A percentile compares a stretch with the other conserved stretches of the same genome.
These are phyloP conservation scores for Botrytis porri DNA, from an alignment of 2,329 filamentous ascomycete genomes.

Conservation along the genomic window DNA sequence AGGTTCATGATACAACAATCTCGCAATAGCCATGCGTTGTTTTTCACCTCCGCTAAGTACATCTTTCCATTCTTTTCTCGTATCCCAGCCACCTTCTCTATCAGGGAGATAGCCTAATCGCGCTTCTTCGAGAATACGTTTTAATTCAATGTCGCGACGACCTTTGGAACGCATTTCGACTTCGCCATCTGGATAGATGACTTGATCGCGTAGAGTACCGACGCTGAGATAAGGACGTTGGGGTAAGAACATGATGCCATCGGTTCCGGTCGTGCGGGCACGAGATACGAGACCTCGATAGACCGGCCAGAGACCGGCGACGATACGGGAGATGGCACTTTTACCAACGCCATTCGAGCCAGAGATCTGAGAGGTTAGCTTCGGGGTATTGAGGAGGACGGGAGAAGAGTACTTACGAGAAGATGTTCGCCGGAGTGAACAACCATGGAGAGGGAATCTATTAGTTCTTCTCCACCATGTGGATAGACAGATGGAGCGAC, in stretches of 20 bases:
- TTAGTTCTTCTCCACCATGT: conserved; percentile 83
- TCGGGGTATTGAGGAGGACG: background rate
- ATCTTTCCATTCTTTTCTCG: conserved; percentile 97
- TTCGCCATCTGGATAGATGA: conserved; percentile 95
- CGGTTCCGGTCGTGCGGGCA: conserved; percentile 73
- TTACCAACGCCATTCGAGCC: conserved; percentile 95
- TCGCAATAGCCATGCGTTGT: conserved; percentile 87
- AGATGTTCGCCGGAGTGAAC: conserved; percentile 89
- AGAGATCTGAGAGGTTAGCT: conserved; percentile 59
- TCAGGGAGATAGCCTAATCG: conserved; percentile 84
- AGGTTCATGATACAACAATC: conserved; percentile 91
- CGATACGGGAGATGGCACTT: conserved; percentile 79
- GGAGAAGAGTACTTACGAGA: conserved; percentile 49
- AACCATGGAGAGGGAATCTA: conserved; percentile 85
- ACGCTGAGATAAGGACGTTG: conserved; percentile 90
- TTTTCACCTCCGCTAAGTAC: conserved; percentile 97
- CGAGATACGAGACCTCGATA: conserved; percentile 90
- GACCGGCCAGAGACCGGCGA: conserved; percentile 92
- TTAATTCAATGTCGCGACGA: conserved; percentile 74
- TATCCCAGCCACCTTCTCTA: conserved; percentile 94
- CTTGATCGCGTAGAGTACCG: conserved; percentile 90
- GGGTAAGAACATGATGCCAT: conserved; percentile 98
- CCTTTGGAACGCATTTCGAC: conserved; percentile 85
- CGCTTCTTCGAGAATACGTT: conserved; percentile 75
- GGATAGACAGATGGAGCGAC: conserved; percentile 88